Evolutionary conservation across 202 grass and related monocot genomes (phyloP), one percentile per base, ranked within the genome.

Genomic region (Elaeis oleifera): DNA sequence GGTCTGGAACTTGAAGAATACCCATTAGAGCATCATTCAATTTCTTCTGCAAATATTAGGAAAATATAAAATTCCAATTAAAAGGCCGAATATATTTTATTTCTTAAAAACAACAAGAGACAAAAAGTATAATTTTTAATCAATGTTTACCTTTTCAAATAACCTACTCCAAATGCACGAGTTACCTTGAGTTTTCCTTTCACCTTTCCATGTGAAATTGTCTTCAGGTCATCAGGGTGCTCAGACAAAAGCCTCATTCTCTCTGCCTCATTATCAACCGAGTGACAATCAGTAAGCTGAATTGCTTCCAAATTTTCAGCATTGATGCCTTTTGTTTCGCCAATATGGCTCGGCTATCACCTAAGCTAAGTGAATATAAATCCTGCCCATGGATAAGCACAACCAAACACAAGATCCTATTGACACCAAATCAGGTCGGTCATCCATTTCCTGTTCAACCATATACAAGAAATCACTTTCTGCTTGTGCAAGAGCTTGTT

Each of bases 21-120:
- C 94, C 94, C 85, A 94, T 94, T 18, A 99, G 85, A n/a, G 85
- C 94, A 80, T 99, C 85, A 52, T 99, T 99, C 3, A 99, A 76
- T 63, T 89, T 83, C 70, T 71, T 94, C 83, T 94, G 80, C 54
- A 76, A 5, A 74, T 13, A 16, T 49, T 76, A 44, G 2, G 36
- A 44, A 44, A 44, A 44, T 44, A 44, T 44, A 44, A 44, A 44
- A 13, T 44, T 44, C 36, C 1, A 8, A 1, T 44, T 13, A 44
- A 44, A 44, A 44, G 36, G 9, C 11, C 13, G 36, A 44, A 36
- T 36, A 1, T 44, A 0, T 44, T 44, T 44, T 44, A 20, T 13
- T 0, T 3, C 8, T 44, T 3, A 13, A 44, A 44, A 44, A 44
- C 1, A 44, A 44, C 36, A 44, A 13, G 11, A 44, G 9, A 44